These are phyloP conservation scores for Pestalotiopsis sp. DNA, from an alignment of 2,329 filamentous ascomycete genomes.

Conservation along the genomic window DNA sequence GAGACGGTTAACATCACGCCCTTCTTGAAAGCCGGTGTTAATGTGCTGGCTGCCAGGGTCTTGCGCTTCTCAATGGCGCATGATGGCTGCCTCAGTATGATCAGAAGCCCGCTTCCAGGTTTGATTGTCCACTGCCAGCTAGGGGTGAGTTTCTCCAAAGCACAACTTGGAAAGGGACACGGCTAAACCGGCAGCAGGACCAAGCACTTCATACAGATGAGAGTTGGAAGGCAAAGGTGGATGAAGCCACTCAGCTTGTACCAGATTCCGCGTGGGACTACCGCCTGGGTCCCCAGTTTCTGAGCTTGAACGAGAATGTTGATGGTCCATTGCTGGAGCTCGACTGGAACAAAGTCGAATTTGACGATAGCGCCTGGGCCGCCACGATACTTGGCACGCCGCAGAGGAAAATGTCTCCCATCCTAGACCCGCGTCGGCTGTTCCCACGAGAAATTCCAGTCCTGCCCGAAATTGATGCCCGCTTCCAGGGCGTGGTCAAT, in stretches of 20 bases:
- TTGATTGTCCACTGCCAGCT: constrained; percentile 28
- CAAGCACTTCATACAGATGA: constrained; percentile 24
- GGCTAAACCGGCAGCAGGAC: constrained; percentile 7
- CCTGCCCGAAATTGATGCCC: constrained; percentile 9
- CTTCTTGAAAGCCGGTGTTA: constrained; percentile 17
- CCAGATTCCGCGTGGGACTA: constrained; percentile 27
- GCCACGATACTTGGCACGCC: constrained; percentile 9
- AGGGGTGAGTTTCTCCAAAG: constrained; percentile 1
- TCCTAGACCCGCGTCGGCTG: constrained; percentile 15
- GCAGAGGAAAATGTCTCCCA: constrained; percentile 17
- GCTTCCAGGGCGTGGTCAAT: constrained; percentile 12
- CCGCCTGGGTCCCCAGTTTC: constrained; percentile 23
- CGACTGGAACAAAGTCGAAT: constrained; percentile 17
- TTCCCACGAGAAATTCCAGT: constrained; percentile 15
- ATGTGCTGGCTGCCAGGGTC: constrained; percentile 17
- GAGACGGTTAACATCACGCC: constrained; percentile 25
- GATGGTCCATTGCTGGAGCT: constrained; percentile 13
- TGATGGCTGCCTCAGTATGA: constrained; percentile 31
- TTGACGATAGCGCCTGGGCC: constrained; percentile 17
- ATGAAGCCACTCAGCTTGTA: constrained; percentile 22
- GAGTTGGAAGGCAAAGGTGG: constrained; percentile 11
- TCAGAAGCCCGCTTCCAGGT: constrained; percentile 27
- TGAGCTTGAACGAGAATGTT: constrained; percentile 23
- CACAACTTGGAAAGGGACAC: background rate
- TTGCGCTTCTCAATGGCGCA: constrained; percentile 27